phyloP scores from a whole-genome alignment of 176 grass and related monocot genomes.

The Phoenix dactylifera region DNA sequence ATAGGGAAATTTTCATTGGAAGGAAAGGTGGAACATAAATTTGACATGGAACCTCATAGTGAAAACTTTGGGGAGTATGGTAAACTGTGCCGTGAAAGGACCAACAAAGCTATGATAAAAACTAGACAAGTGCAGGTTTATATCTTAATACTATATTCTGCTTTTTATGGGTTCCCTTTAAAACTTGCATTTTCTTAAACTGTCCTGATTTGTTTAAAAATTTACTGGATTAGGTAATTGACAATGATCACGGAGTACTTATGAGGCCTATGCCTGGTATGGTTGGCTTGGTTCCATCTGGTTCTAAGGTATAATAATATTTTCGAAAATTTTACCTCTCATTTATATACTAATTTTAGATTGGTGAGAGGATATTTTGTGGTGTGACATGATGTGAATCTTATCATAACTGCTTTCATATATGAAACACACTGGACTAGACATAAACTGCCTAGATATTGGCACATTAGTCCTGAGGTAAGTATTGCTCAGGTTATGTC shows the following conservation, averaged over 20 bases:
- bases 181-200: too few species aligned
- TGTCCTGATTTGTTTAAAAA: too few species aligned
- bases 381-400: too few species aligned
- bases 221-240: conserved; percentile 38
- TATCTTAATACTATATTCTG: conserved; percentile 11
- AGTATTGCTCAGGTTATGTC: too few species aligned
- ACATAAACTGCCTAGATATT: too few species aligned
- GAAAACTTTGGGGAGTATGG: conserved; percentile 84
- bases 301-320: conserved; percentile 48
- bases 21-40: conserved; percentile 88
- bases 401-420: too few species aligned
- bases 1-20: conserved; percentile 69
- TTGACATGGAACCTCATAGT: conserved; percentile 85
- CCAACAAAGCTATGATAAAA: conserved; percentile 73
- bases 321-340: too few species aligned
- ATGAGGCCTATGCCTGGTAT: conserved; percentile 88
- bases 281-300: conserved; percentile 65
- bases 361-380: too few species aligned
- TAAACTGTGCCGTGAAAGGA: conserved; percentile 87
- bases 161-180: neutral
- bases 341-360: too few species aligned
- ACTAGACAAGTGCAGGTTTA: conserved; percentile 84
- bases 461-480: too few species aligned
- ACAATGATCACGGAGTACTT: conserved; percentile 62
- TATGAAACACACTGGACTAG: too few species aligned